Percentiles rank a stretch among this genome's conserved stretches.
phyloP scores from a whole-genome alignment of 2,329 filamentous ascomycete genomes.

The Eutypa lata region DNA sequence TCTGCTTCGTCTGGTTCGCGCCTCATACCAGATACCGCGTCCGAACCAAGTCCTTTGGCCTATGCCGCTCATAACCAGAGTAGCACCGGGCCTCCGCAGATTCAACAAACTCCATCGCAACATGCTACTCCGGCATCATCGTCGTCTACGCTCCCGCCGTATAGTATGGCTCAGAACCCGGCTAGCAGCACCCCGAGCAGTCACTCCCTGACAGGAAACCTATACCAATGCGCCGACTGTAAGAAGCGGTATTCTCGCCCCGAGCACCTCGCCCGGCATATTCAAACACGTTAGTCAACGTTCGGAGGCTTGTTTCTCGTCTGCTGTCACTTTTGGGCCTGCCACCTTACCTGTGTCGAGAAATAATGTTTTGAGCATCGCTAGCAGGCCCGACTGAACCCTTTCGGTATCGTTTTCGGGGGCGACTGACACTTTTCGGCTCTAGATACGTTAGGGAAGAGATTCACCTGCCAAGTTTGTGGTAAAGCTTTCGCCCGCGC shows the following conservation, averaged over 20 bases:
- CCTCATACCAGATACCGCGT: not conserved
- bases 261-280: conserved; percentile 45
- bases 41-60: not conserved
- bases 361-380: not conserved
- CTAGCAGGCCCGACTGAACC: not conserved
- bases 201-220: conserved; percentile 24
- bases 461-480: conserved; percentile 37
- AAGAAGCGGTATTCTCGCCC: conserved; percentile 50
- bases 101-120: not conserved
- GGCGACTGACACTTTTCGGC: not conserved
- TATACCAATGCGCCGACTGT: conserved; percentile 52
- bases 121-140: not conserved
- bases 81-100: not conserved
- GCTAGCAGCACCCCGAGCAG: conserved; percentile 2
- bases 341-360: not conserved
- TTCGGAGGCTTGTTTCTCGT: not conserved
- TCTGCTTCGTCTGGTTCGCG: not conserved
- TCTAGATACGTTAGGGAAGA: conserved; percentile 20
- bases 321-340: not conserved
- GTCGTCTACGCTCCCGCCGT: not conserved
- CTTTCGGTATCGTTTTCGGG: not conserved
- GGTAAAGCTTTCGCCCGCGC: conserved; percentile 53
- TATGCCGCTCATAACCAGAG: not conserved
- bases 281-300: conserved; percentile 17
- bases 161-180: not conserved